A percentile compares a stretch with the other conserved stretches of the same genome.
Conservation (phyloP, 139 green algal species). For the Coelastrella sp. region DNA sequence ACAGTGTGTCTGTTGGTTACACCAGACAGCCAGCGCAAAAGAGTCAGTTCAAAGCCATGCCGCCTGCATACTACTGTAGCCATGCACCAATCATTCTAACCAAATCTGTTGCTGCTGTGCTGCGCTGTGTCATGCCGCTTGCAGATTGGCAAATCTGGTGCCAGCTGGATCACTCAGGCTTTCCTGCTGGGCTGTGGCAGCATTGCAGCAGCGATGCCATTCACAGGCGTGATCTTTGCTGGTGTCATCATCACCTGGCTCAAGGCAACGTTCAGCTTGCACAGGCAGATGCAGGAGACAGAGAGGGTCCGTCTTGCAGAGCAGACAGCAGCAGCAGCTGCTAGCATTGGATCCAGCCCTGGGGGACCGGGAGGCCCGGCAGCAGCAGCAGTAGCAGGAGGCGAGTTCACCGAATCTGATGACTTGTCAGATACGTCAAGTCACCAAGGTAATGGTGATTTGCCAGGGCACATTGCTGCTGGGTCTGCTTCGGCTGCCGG, state of each 20-base stretch:
- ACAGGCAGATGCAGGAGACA: slow-evolving; percentile 56
- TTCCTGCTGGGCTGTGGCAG: slow-evolving; percentile 73
- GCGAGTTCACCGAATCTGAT: not conserved
- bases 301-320: slow-evolving; percentile 25
- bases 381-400: not conserved
- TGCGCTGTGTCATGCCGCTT: not conserved
- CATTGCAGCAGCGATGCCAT: slow-evolving; percentile 68
- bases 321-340: slow-evolving; percentile 18
- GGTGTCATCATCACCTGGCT: slow-evolving; percentile 73
- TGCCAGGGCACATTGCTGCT: not conserved
- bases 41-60: not conserved
- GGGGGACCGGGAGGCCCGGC: not conserved
- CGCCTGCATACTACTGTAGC: too few relatives aligned
- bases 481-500: not conserved
- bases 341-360: not conserved
- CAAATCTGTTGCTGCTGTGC: not conserved
- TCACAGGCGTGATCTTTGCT: slow-evolving; percentile 56
- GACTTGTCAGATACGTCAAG: not conserved
- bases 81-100: too few relatives aligned
- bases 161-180: slow-evolving; percentile 58
- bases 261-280: slow-evolving; percentile 58
- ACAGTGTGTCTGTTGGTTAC: not conserved
- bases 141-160: slow-evolving; percentile 48
- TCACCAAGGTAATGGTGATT: not conserved
- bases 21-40: not conserved